Base-by-base conservation (phyloP, 169 alveolate genomes). In the Besnoitia besnoiti region DNA sequence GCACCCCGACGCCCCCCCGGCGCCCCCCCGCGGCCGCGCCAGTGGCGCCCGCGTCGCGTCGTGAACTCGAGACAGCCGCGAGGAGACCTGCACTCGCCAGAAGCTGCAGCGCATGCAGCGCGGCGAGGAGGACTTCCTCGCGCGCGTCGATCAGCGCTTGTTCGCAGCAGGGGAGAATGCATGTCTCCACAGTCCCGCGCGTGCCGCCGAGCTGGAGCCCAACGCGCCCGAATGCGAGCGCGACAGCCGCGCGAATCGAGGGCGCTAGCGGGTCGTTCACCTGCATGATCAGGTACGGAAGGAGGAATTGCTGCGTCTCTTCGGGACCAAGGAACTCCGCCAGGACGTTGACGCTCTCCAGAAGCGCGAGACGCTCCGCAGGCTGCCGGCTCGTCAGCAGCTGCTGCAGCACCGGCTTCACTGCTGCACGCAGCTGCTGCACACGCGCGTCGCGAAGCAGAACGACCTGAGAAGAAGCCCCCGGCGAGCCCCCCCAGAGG, bases 111-210 rank as follows among this genome's bases (percentile, higher is more conserved):
- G 37, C 40, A 44, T 16, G 91, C 88, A 91, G 82, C 24, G 94
- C 94, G 40, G 94, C 94, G 44, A 67, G 82, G 42, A 62, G 76
- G 12, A 92, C 94, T 33, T 85, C 91, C 76, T 85, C 90, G 16
- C 88, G 91, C 44, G 7, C 85, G 61, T 92, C 94, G 0, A 35
- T 77, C n/a, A 92, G 92, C 46, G 92, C 91, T 85, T 87, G 91
- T 42, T 92, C 94, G 87, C 85, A 92, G 92, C 94, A 92, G 30
- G 94, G 94, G 47, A 73, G 39, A 35, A 92, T 55, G 75, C 85
- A 85, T 42, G 89, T 59, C 55, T 62, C 94, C 35, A 84, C 92
- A n/a, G 85, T 89, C 7, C 49, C 59, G 35, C 49, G 14, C n/a
- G 87, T 55, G 37, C 55, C 87, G 40, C 87, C 87, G 47, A 55